Conservation (phyloP, 2,329 filamentous ascomycete genomes). For the Fusarium poae region DNA sequence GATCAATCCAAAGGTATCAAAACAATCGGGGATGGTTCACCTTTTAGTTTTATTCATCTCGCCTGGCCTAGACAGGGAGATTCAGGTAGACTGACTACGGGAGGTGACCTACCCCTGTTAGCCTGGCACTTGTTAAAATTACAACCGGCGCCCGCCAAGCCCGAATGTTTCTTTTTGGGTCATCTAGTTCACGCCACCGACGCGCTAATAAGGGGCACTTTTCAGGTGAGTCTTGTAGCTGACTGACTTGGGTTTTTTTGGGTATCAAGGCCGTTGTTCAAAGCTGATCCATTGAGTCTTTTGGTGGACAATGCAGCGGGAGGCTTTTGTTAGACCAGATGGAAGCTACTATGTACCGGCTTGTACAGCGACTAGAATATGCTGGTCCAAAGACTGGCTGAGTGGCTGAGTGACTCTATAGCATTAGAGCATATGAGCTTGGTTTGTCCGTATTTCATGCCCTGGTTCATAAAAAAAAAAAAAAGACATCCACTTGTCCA, state of each 20-base stretch:
- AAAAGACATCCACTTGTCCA: not conserved
- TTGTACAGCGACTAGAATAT: not conserved
- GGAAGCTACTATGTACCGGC: too few species aligned
- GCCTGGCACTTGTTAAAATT: conserved; percentile 23
- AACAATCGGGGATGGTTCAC: not conserved
- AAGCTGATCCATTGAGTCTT: not conserved
- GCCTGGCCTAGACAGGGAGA: conserved; percentile 31
- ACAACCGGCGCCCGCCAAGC: conserved; percentile 33
- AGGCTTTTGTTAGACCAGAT: conserved; percentile 9
- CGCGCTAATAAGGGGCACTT: conserved; percentile 38
- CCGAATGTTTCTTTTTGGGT: conserved; percentile 24
- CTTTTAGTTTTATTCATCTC: conserved; percentile 48
- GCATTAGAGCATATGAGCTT: conserved; percentile 13
- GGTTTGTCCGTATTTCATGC: conserved; percentile 10
- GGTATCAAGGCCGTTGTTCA: conserved; percentile 24
- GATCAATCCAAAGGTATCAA: conserved; percentile 23
- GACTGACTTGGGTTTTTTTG: conserved; percentile 20
- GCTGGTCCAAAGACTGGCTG: not conserved
- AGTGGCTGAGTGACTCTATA: not conserved
- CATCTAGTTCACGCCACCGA: conserved; percentile 45
- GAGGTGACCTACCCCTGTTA: conserved; percentile 20
- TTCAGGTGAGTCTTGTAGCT: conserved; percentile 15
- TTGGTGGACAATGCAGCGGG: not conserved
- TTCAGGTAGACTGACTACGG: not conserved
- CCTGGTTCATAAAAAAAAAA: conserved; percentile 1